A percentile compares a stretch with the other conserved stretches of the same genome.
phyloP scores from a whole-genome alignment of 2,329 filamentous ascomycete species.

The Phialemoniopsis sp. region DNA sequence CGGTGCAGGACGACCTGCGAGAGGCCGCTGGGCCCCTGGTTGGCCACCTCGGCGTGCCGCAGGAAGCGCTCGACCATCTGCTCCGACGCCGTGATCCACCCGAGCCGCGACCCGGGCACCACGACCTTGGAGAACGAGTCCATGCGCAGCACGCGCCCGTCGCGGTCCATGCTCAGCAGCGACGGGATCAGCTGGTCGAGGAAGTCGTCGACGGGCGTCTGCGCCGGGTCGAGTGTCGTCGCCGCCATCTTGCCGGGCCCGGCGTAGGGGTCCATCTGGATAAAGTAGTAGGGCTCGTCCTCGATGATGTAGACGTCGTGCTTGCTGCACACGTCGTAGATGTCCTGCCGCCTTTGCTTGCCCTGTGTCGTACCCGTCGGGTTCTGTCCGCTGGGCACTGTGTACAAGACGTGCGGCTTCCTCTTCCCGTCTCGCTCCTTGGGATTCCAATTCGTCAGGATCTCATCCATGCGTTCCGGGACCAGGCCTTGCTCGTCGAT shows the following conservation, averaged over 20 bases:
- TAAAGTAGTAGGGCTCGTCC: constrained; percentile 92
- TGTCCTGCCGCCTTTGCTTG: constrained; percentile 58
- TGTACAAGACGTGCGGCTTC: constrained; percentile 55
- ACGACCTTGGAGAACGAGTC: constrained; percentile 94
- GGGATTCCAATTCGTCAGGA: constrained; percentile 47
- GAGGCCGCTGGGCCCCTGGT: constrained; percentile 81
- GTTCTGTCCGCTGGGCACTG: constrained; percentile 77
- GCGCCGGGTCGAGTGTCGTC: constrained; percentile 32
- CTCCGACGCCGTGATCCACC: constrained; percentile 86
- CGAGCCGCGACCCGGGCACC: constrained; percentile 73
- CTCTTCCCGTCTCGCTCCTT: constrained; percentile 31
- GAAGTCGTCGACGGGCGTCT: constrained; percentile 55
- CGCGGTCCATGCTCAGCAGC: constrained; percentile 73
- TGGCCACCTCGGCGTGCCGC: constrained; percentile 77
- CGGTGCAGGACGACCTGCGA: constrained; percentile 83
- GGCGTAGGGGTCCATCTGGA: constrained; percentile 79
- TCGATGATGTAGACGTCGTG: constrained; percentile 86
- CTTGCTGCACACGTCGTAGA: constrained; percentile 77
- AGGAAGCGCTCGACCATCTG: constrained; percentile 81
- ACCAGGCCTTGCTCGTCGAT: constrained; percentile 52
- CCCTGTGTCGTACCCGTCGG: constrained; percentile 84
- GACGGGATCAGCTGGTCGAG: constrained; percentile 69
- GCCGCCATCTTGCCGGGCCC: constrained; percentile 50
- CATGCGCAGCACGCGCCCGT: constrained; percentile 84
- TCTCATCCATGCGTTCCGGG: constrained; percentile 45